Conservation (phyloP, 2,329 filamentous ascomycete species). For the Penicillium paneum region DNA sequence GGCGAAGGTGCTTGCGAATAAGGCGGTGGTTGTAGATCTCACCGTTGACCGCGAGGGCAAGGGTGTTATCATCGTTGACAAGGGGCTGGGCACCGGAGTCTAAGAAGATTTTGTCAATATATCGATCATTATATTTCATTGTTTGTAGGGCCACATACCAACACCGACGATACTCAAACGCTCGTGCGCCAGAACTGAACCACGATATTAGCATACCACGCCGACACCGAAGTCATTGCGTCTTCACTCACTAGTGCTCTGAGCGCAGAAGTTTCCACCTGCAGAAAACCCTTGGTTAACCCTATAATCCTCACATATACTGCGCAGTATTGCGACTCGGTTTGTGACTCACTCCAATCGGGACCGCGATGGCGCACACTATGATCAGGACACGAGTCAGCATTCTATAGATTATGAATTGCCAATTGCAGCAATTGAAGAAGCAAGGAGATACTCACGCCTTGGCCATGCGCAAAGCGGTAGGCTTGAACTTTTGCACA, state of each 20-base stretch:
- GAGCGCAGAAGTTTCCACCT: constrained; percentile 85
- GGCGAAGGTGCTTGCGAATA: constrained; percentile 80
- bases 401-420: constrained; percentile 2
- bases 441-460: constrained; percentile 60
- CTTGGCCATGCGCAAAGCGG: constrained; percentile 88
- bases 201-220: constrained; percentile 22
- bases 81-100: constrained; percentile 95
- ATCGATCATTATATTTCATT: constrained; percentile 2
- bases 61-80: constrained; percentile 81
- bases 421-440: not conserved
- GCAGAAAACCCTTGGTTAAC: constrained; percentile 25
- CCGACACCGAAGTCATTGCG: not conserved
- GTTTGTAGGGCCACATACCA: constrained; percentile 54
- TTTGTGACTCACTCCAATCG: constrained; percentile 82
- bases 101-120: constrained; percentile 38
- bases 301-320: constrained; percentile 6
- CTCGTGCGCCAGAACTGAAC: constrained; percentile 86
- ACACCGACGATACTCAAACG: constrained; percentile 96
- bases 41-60: constrained; percentile 95
- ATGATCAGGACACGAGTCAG: constrained; percentile 35
- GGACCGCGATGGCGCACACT: constrained; percentile 94
- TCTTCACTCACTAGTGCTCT: constrained; percentile 75
- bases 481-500: constrained; percentile 94
- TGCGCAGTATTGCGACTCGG: constrained; percentile 10
- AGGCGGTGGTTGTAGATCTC: constrained; percentile 99